Base-by-base conservation (phyloP, 23 red algal species). In the Gracilaria gracilis region DNA sequence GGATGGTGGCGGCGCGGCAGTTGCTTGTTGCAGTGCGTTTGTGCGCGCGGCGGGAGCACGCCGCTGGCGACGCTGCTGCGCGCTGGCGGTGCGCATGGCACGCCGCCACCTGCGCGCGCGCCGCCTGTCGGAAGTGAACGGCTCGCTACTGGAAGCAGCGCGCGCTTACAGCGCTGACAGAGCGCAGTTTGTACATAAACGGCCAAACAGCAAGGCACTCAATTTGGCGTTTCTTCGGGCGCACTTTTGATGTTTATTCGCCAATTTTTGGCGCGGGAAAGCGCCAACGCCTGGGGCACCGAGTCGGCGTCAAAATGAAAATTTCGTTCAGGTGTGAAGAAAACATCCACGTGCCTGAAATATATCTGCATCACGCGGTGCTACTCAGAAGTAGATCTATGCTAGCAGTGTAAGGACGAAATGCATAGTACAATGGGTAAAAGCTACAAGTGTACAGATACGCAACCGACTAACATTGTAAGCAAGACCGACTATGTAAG, bases 161-260 rank as follows among this genome's bases (percentile, higher is more conserved):
- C 9, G 31, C 31, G 64, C 32, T 69, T 69, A 69, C 64, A 69
- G 64, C 6, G 32, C 64, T 69, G 31, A 69, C 64, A 69, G 64
- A 2, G 64, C 64, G 64, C 72, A 28, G 72, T 77, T 77, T 77
- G 72, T 46, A 51, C 31, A 77, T 51, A 50, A 77, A 77, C 72
- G 46, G 72, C 72, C 64, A 69, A 69, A 69, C 64, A 69, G 64
- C 64, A 29, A 55, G 9, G 17, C 5, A 55, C 51, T 9, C 51
- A 19, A 19, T 55, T 55, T 20, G 1, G 51, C 44, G 12, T 12
- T 48, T 12, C n/a, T n/a, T n/a, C n/a, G 42, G n/a, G 42, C 42
- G 42, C 42, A 11, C 42, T 46, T 55, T 55, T 20, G 62, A 9
- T 67, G 5, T 67, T 67, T 67, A 67, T 67, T 67, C 32, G 27